These are phyloP conservation scores for Aureobasidium sp. DNA, from an alignment of 2,329 filamentous ascomycete species.

Conservation along the genomic window DNA sequence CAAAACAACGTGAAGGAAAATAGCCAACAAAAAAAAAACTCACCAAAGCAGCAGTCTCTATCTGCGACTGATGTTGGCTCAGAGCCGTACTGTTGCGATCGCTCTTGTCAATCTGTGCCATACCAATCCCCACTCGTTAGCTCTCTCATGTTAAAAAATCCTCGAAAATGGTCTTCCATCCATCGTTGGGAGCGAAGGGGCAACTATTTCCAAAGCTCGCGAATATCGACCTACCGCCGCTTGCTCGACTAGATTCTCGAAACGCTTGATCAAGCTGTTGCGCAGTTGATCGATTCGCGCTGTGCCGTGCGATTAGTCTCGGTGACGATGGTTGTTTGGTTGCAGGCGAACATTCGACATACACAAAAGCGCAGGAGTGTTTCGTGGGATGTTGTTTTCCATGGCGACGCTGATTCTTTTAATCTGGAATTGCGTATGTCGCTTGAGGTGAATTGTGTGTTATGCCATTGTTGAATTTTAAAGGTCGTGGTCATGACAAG, in stretches of 20 bases:
- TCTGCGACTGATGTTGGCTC: slow-evolving; percentile 51
- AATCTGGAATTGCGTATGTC: not conserved
- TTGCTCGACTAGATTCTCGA: slow-evolving; percentile 49
- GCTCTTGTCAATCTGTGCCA: slow-evolving; percentile 40
- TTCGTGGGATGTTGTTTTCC: slow-evolving; percentile 37
- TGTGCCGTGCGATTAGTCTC: slow-evolving; percentile 19
- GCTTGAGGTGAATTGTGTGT: not conserved
- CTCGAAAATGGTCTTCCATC: no score
- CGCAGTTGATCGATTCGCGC: slow-evolving; percentile 36
- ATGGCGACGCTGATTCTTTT: slow-evolving; percentile 22
- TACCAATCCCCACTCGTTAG: slow-evolving; percentile 16
- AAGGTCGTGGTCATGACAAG: not conserved
- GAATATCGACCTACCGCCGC: slow-evolving; percentile 36
- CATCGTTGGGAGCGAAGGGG: no score
- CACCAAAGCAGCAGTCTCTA: slow-evolving; percentile 54
- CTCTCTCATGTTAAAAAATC: not conserved
- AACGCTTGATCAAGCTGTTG: slow-evolving; percentile 42
- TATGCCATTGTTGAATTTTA: not conserved
- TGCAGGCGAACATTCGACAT: slow-evolving; percentile 14
- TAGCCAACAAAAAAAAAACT: slow-evolving; percentile 19
- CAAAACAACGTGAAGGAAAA: not conserved
- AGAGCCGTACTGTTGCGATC: slow-evolving; percentile 51
- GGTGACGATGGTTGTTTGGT: not conserved
- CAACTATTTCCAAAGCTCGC: no score
- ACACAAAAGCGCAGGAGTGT: slow-evolving; percentile 36